A percentile compares a stretch with the other conserved stretches of the same genome.
These are phyloP conservation scores for Cladosporium sphaerospermum DNA, from an alignment of 2,329 filamentous ascomycete genomes.

Conservation along the genomic window DNA sequence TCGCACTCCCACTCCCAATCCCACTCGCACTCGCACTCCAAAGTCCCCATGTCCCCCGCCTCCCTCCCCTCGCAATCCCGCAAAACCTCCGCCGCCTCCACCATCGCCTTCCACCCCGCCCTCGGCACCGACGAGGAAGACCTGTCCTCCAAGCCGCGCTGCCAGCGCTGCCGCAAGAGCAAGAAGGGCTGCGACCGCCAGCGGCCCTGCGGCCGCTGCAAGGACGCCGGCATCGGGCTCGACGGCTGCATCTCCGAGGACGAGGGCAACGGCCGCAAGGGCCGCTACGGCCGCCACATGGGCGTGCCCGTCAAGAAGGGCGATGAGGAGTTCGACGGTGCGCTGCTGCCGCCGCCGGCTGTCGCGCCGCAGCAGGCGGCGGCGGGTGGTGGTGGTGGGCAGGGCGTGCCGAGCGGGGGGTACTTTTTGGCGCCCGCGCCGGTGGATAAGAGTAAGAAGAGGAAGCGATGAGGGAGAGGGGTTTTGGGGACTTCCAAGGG, in stretches of 20 bases:
- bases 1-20: slow-evolving; percentile 10
- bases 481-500: not conserved
- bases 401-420: slow-evolving; percentile 24
- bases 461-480: slow-evolving; percentile 47
- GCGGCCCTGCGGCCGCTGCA: slow-evolving; percentile 88
- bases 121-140: slow-evolving; percentile 74
- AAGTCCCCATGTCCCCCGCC: slow-evolving; percentile 46
- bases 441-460: slow-evolving; percentile 61
- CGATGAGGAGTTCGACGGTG: slow-evolving; percentile 17
- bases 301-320: slow-evolving; percentile 59
- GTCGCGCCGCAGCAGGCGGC: slow-evolving; percentile 11
- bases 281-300: slow-evolving; percentile 73
- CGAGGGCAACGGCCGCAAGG: slow-evolving; percentile 94
- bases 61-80: slow-evolving; percentile 64
- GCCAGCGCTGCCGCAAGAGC: slow-evolving; percentile 97
- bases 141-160: slow-evolving; percentile 89
- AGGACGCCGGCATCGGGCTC: slow-evolving; percentile 86
- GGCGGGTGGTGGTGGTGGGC: slow-evolving; percentile 15
- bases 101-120: slow-evolving; percentile 53
- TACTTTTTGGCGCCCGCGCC: slow-evolving; percentile 30
- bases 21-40: slow-evolving; percentile 21
- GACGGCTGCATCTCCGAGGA: slow-evolving; percentile 97
- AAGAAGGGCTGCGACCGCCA: slow-evolving; percentile 99
- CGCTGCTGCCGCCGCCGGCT: slow-evolving; percentile 12
- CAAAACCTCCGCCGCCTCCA: slow-evolving; percentile 62